A percentile compares a stretch with the other conserved stretches of the same genome.
These are phyloP conservation scores for Cicer cuneatum DNA, from an alignment of 306 rosid genomes.

Conservation along the genomic window DNA sequence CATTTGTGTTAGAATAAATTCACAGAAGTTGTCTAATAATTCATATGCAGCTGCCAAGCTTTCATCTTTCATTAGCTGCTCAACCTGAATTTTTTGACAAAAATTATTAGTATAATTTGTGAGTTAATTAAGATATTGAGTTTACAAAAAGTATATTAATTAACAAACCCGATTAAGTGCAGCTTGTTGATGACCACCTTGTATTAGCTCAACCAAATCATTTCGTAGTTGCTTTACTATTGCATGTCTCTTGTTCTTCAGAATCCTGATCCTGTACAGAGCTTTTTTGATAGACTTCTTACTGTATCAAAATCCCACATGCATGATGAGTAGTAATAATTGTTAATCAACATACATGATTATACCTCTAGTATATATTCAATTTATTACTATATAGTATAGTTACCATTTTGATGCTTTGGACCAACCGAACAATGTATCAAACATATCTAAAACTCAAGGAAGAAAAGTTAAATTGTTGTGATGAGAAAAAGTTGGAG, in stretches of 20 bases:
- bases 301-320: slow-evolving; percentile 39
- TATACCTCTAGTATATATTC: no score
- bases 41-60: slow-evolving; percentile 57
- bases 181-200: slow-evolving; percentile 57
- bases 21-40: slow-evolving; percentile 65
- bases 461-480: neutral
- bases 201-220: slow-evolving; percentile 63
- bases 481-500: slow-evolving; percentile 7
- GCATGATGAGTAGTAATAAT: no score
- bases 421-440: slow-evolving; percentile 76
- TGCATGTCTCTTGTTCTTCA: slow-evolving; percentile 65
- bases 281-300: slow-evolving; percentile 64
- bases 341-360: no score
- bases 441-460: slow-evolving; percentile 64
- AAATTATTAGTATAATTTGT: neutral
- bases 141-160: no score
- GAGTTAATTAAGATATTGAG: no score
- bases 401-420: slow-evolving; percentile 87
- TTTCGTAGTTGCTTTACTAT: slow-evolving; percentile 59
- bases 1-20: slow-evolving; percentile 60
- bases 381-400: neutral
- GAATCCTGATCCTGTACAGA: slow-evolving; percentile 61
- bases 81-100: slow-evolving; percentile 58
- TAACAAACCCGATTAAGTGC: slow-evolving; percentile 64
- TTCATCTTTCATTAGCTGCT: slow-evolving; percentile 70